Evolutionary conservation across 306 rosid species (phyloP).

Genomic region (Quercus berberidifolia): DNA sequence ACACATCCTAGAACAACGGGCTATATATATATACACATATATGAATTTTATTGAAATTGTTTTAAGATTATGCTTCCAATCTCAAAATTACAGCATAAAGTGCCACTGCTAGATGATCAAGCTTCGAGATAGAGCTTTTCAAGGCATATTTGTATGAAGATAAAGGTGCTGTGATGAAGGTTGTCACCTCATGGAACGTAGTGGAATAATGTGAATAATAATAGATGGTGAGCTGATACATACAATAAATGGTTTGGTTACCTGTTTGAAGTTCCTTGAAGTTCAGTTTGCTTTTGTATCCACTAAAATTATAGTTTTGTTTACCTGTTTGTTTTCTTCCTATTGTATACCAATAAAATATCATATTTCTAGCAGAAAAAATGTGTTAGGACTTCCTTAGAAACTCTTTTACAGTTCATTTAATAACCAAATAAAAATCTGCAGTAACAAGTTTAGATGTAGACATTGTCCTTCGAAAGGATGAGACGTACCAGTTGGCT

Average conservation of each 20-base stretch:
- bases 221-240: background rate
- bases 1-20: background rate
- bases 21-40: too few species aligned
- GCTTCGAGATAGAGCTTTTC: background rate
- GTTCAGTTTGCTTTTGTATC: too few species aligned
- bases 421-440: too few species aligned
- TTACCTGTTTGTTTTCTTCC: background rate
- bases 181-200: background rate
- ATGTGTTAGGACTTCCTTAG: background rate
- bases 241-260: too few species aligned
- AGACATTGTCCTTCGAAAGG: too few species aligned
- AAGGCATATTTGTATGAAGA: background rate
- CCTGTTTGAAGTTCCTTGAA: too few species aligned
- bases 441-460: too few species aligned
- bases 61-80: background rate
- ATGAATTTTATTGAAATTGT: background rate
- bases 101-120: background rate
- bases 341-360: background rate
- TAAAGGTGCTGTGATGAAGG: background rate
- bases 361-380: background rate
- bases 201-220: background rate
- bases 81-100: background rate
- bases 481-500: too few species aligned
- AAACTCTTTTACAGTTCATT: background rate
- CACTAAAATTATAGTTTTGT: too few species aligned